Percentiles rank a stretch among this genome's conserved stretches.
These are phyloP conservation scores for Alternaria brassicicola DNA, from an alignment of 2,329 filamentous ascomycete genomes.

Conservation along the genomic window DNA sequence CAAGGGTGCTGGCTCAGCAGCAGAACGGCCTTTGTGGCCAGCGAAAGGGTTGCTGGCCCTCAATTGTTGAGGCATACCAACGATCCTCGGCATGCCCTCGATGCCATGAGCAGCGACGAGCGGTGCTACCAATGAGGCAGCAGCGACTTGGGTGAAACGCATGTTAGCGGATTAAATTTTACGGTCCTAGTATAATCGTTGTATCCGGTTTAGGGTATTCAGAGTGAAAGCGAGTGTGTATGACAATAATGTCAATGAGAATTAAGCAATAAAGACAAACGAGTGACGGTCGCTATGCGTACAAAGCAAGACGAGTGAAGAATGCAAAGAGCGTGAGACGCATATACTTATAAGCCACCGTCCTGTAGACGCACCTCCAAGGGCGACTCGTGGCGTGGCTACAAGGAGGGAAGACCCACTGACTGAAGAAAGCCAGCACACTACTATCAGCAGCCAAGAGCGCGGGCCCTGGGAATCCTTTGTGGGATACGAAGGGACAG, in stretches of 20 bases:
- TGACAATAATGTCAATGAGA: constrained; percentile 24
- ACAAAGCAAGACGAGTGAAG: constrained; percentile 32
- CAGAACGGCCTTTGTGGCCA: constrained; percentile 22
- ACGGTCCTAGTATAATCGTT: neutral
- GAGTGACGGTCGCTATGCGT: constrained; percentile 35
- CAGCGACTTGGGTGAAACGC: constrained; percentile 40
- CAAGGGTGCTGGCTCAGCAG: constrained; percentile 17
- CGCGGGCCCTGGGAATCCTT: constrained; percentile 17
- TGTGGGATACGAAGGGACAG: constrained; percentile 20
- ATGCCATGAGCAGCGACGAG: constrained; percentile 41
- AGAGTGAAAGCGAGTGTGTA: constrained; percentile 22
- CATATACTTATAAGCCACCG: constrained; percentile 29
- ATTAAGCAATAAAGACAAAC: constrained; percentile 20
- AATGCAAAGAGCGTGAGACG: neutral
- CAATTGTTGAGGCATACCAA: constrained; percentile 38
- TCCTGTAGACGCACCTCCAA: constrained; percentile 8
- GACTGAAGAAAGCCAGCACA: constrained; percentile 19
- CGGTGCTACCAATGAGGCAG: constrained; percentile 39
- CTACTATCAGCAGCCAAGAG: constrained; percentile 30
- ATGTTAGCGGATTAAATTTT: constrained; percentile 23
- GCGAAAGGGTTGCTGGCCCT: constrained; percentile 40
- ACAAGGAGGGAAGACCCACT: constrained; percentile 23
- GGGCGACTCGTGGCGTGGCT: constrained; percentile 27
- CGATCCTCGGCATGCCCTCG: constrained; percentile 40
- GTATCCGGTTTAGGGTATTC: neutral